Evolutionary conservation across 331 rosid genomes (phyloP).

Genomic region (Cydonia oblonga): DNA sequence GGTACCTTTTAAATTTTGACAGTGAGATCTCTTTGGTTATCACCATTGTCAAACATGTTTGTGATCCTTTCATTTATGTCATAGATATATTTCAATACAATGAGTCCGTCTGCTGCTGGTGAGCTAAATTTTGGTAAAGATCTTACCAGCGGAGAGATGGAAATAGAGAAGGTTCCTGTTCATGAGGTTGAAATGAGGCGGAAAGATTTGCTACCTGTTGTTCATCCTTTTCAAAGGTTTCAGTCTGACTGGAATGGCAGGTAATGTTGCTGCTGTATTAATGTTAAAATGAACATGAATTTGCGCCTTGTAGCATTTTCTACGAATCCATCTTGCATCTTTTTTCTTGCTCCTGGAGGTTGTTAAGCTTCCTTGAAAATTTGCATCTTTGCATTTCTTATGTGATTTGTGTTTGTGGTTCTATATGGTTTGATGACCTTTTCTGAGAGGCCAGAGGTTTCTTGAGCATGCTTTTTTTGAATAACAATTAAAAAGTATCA

Average conservation of each 20-base stretch:
- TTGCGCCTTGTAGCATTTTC: background rate
- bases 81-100: constrained; percentile 59
- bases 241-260: constrained; percentile 59
- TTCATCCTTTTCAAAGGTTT: constrained; percentile 46
- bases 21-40: constrained; percentile 7
- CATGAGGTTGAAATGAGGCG: constrained; percentile 59
- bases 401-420: background rate
- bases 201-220: constrained; percentile 69
- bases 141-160: constrained; percentile 50
- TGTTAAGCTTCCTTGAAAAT: background rate
- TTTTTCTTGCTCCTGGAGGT: background rate
- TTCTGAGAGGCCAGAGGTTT: background rate
- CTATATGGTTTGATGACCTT: background rate
- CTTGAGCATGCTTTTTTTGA: background rate
- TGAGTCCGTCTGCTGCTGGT: constrained; percentile 34
- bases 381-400: background rate
- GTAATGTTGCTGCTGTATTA: constrained; percentile 19
- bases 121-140: constrained; percentile 24
- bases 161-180: constrained; percentile 53
- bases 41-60: constrained; percentile 7
- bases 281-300: background rate
- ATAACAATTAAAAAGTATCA: background rate
- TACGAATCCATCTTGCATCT: background rate
- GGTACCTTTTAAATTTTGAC: constrained; percentile 34
- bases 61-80: constrained; percentile 12